Conservation (phyloP, 1,284 basidiomycete genomes). For the Leccinum pachyderme region DNA sequence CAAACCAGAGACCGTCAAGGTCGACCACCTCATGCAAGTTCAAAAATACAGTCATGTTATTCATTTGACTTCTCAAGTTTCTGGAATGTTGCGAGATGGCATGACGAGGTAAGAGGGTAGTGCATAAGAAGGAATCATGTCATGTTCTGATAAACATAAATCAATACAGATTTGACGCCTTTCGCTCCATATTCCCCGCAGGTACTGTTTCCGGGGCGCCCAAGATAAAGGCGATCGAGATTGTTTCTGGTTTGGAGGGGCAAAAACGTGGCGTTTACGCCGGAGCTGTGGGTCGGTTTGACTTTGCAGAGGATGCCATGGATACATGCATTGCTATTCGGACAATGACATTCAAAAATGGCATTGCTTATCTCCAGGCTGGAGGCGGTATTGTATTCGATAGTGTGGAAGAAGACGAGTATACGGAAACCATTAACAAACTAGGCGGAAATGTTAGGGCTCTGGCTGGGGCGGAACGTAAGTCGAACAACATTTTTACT, state of each 20-base stretch:
- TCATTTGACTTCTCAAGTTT: constrained; percentile 95
- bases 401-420: constrained; percentile 97
- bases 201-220: constrained; percentile 99
- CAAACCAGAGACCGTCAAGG: constrained; percentile 91
- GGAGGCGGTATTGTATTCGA: constrained; percentile 98
- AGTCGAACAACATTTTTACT: constrained; percentile 35
- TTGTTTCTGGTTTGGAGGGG: constrained; percentile 84
- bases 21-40: constrained; percentile 92
- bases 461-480: constrained; percentile 87
- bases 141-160: not conserved
- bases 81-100: constrained; percentile 81
- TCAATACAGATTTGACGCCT: constrained; percentile 84
- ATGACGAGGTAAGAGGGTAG: constrained; percentile 63
- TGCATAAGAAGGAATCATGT: not conserved
- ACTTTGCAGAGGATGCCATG: constrained; percentile 94
- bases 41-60: constrained; percentile 99
- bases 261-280: constrained; percentile 95
- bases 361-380: constrained; percentile 90
- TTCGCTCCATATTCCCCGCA: constrained; percentile 98
- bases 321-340: constrained; percentile 99
- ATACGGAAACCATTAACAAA: constrained; percentile 95
- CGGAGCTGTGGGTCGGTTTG: constrained; percentile 95
- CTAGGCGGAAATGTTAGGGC: constrained; percentile 85
- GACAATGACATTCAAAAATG: constrained; percentile 97
- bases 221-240: constrained; percentile 98